Percentiles rank a stretch among this genome's conserved stretches.
These are phyloP conservation scores for Aspergillus arachidicola DNA, from an alignment of 2,329 filamentous ascomycete species.

Conservation along the genomic window DNA sequence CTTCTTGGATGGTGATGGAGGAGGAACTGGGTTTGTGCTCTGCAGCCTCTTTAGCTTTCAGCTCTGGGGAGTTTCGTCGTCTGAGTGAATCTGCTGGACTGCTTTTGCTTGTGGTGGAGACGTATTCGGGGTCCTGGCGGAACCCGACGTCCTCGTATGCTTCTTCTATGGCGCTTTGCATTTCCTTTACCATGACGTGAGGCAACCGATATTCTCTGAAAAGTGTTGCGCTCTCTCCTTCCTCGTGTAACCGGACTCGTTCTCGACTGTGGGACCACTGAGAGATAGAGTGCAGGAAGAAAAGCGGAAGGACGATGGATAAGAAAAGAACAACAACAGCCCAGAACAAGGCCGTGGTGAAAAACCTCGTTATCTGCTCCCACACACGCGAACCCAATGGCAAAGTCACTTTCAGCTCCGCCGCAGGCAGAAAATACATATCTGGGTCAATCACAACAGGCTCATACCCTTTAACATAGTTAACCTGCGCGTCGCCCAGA, in stretches of 20 bases:
- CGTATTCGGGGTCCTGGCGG: conserved; percentile 70
- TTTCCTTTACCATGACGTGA: conserved; percentile 68
- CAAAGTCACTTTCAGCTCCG: conserved; percentile 19
- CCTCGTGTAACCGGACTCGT: conserved; percentile 76
- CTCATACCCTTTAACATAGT: conserved; percentile 73
- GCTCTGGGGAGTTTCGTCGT: neutral
- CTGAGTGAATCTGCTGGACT: neutral
- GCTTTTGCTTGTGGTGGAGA: conserved; percentile 55
- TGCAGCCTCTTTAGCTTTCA: conserved; percentile 1
- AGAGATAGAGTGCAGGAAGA: conserved; percentile 73
- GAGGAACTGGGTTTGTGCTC: conserved; percentile 2
- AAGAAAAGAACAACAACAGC: conserved; percentile 70
- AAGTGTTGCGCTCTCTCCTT: conserved; percentile 67
- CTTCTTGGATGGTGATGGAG: neutral
- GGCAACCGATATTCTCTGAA: conserved; percentile 74
- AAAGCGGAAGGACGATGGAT: conserved; percentile 71
- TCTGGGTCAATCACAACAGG: conserved; percentile 70
- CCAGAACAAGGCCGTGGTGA: conserved; percentile 64
- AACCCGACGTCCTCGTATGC: conserved; percentile 74
- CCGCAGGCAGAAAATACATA: conserved; percentile 32
- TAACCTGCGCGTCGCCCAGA: conserved; percentile 67
- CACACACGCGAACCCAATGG: conserved; percentile 36
- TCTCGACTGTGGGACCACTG: conserved; percentile 75
- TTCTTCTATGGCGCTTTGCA: conserved; percentile 75
- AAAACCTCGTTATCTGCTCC: conserved; percentile 37